Conservation (phyloP, 345 rosid genomes). For the Gossypium sturtianum region DNA sequence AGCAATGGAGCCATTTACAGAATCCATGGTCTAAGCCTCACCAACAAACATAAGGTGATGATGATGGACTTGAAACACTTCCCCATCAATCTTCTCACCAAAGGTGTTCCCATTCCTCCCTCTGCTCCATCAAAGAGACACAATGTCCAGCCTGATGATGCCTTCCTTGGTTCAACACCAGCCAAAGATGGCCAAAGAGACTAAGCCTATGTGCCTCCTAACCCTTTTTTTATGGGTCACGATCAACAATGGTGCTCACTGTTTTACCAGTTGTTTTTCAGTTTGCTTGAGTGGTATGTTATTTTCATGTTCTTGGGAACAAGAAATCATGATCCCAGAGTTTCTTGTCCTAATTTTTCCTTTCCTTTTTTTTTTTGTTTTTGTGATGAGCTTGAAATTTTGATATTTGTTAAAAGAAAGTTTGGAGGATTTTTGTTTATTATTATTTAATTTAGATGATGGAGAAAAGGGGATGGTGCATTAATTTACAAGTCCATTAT, state of each 20-base stretch:
- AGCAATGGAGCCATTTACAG: conserved; percentile 9
- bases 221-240: too few species aligned
- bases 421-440: not conserved
- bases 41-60: not conserved
- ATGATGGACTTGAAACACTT: not conserved
- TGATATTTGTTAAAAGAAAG: not conserved
- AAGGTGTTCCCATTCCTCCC: conserved; percentile 26
- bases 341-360: not conserved
- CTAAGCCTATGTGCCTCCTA: not conserved
- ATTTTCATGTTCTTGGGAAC: not conserved
- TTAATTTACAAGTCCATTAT: too few species aligned
- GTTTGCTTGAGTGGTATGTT: not conserved
- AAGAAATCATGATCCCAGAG: not conserved
- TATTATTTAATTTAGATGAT: too few species aligned
- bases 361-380: not conserved
- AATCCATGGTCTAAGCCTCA: not conserved
- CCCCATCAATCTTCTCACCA: conserved; percentile 9
- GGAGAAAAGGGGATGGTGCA: too few species aligned
- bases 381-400: not conserved
- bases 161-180: not conserved
- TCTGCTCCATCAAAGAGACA: conserved; percentile 34
- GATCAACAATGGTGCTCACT: not conserved
- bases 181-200: not conserved
- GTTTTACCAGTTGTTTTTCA: not conserved
- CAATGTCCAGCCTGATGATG: not conserved